Evolutionary conservation across 108 stramenopile genomes (phyloP).

Genomic region (Conticribra weissflogii): DNA sequence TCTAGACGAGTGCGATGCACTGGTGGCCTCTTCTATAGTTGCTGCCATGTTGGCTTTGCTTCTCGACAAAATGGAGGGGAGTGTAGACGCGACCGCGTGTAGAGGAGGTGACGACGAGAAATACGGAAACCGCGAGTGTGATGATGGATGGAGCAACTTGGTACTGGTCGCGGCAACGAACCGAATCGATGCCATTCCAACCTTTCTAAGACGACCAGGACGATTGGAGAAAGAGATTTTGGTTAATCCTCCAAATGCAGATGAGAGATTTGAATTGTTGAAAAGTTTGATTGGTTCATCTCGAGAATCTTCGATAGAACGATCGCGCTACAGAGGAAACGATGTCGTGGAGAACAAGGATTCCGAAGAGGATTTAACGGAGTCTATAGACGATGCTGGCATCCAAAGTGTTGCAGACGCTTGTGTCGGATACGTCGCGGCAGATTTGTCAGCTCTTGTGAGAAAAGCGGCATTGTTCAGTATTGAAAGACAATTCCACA

Average conservation of each 20-base stretch:
- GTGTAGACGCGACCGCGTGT: not conserved
- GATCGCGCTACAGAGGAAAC: not conserved
- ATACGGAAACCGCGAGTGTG: not conserved
- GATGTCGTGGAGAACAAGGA: not conserved
- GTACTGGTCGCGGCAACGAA: conserved; percentile 84
- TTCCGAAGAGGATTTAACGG: not conserved
- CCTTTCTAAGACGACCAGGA: conserved; percentile 72
- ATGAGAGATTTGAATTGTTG: conserved; percentile 58
- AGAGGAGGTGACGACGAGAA: not conserved
- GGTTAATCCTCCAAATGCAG: conserved; percentile 62
- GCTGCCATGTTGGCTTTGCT: conserved; percentile 65
- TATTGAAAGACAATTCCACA: conserved; percentile 26
- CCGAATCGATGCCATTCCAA: conserved; percentile 77
- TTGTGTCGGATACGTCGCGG: conserved; percentile 86
- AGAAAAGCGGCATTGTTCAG: conserved; percentile 51
- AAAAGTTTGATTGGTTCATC: conserved; percentile 16
- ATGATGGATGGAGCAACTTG: conserved; percentile 43
- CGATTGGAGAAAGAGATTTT: conserved; percentile 74
- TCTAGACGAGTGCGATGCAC: conserved; percentile 86
- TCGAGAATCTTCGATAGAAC: not conserved
- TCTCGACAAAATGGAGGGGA: conserved; percentile 58
- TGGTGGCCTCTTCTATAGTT: conserved; percentile 56
- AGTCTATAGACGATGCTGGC: conserved; percentile 19
- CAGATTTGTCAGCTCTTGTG: conserved; percentile 76
- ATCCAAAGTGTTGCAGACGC: conserved; percentile 63